Base-by-base conservation (phyloP, 2,329 filamentous ascomycete species). In the Colletotrichum ledebouriae region DNA sequence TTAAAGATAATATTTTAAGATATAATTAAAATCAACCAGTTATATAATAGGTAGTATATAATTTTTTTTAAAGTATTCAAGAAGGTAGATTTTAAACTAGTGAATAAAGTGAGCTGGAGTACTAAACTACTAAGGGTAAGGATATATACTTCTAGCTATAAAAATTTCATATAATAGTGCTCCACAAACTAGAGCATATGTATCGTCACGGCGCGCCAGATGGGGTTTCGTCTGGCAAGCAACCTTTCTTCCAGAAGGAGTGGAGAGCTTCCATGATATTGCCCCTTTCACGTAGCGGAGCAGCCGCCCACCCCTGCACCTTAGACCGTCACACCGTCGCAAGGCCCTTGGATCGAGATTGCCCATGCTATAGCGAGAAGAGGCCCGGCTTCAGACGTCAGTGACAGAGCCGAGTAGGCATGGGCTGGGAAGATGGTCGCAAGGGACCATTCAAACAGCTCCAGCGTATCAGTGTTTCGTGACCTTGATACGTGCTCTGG, bases 381-480 rank as follows among this genome's bases (percentile, higher is more conserved):
- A 66, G 20, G 15, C 13, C 52, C 33, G 52, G 46, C 29, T 50
- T 41, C 22, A 42, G 41, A 50, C 56, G 55, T 55, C 55, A 65
- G 41, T 47, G 63, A 63, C 59, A 56, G 25, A 33, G 58, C 39
- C 41, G 61, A 42, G 49, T 42, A 59, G 60, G 55, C 34, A 55
- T 66, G 42, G 55, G 25, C 37, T 15, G 57, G 37, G 17, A 52
- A 15, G 41, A 46, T 37, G 44, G 46, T 33, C 42, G 57, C 57
- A 42, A 49, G 52, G 50, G 67, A 55, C 42, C 63, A 58, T 58
- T 67, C 67, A 69, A 69, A 67, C 67, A 59, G 67, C 63, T 57
- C 63, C 63, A 69, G 62, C 63, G 63, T 52, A 69, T 67, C 67
- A 58, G 56, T 69, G 57, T 69, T 69, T 69, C 52, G 63, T 20